These are phyloP conservation scores for Gossypium raimondii DNA, from an alignment of 345 rosid genomes.

Conservation along the genomic window DNA sequence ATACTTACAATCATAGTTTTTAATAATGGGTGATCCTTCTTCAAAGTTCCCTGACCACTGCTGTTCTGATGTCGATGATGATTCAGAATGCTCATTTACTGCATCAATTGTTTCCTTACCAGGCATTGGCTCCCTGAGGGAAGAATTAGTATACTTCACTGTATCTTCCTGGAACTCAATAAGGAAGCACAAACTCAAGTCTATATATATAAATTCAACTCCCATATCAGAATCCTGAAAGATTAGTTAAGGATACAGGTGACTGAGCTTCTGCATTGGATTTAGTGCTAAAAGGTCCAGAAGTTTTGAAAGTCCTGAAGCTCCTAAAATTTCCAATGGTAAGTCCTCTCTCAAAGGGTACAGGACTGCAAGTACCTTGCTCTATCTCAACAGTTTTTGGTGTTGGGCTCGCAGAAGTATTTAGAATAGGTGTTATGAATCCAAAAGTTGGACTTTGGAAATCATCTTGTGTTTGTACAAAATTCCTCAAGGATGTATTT, in stretches of 20 bases:
- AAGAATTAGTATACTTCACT: constrained; percentile 36
- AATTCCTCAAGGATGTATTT: constrained; percentile 28
- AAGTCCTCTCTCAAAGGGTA: constrained; percentile 30
- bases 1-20: constrained; percentile 25
- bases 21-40: constrained; percentile 43
- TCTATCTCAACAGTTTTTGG: constrained; percentile 39
- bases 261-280: constrained; percentile 35
- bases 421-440: constrained; percentile 38
- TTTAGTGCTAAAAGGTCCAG: constrained; percentile 35
- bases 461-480: constrained; percentile 34
- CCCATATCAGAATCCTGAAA: constrained; percentile 2
- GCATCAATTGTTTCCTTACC: constrained; percentile 28
- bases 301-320: constrained; percentile 35
- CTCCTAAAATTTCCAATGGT: constrained; percentile 28
- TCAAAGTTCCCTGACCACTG: constrained; percentile 38
- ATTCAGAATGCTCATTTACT: constrained; percentile 35
- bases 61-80: constrained; percentile 42
- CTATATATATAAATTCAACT: constrained; percentile 8
- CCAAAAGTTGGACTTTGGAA: constrained; percentile 65
- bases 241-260: constrained; percentile 46
- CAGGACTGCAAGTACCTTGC: constrained; percentile 36
- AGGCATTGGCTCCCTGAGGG: constrained; percentile 31
- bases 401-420: constrained; percentile 37
- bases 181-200: constrained; percentile 41
- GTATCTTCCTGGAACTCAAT: constrained; percentile 46